Percentiles rank a stretch among this genome's conserved stretches.
Evolutionary conservation across 108 stramenopile species (phyloP).

Genomic region (Hondaea fermentalgiana): DNA sequence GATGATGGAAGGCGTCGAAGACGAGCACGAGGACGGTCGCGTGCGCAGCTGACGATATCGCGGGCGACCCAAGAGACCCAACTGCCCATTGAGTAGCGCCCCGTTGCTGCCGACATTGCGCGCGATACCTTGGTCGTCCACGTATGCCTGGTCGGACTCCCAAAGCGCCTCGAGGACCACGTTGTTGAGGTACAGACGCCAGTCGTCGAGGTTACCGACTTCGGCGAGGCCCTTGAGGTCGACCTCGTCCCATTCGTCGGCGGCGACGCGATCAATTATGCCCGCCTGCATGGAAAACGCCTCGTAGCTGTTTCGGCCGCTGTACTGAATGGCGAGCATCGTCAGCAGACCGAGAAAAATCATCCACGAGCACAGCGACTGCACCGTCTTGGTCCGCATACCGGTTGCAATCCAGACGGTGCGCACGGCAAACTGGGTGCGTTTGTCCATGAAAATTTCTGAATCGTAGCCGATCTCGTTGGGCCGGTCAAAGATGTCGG

Average conservation of each 20-base stretch:
- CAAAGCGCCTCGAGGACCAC: not conserved
- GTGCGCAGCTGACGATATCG: not conserved
- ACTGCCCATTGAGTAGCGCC: not conserved
- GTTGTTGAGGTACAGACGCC: not conserved
- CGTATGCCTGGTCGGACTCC: not conserved
- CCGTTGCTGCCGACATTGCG: not conserved
- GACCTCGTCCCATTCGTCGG: not conserved
- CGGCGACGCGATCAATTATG: not conserved
- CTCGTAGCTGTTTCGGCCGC: not conserved
- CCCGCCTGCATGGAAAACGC: conserved; percentile 5
- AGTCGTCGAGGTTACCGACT: not conserved
- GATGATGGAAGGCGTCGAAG: not conserved
- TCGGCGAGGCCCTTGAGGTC: not conserved
- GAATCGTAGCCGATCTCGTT: conserved; percentile 12
- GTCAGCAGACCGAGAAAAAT: not conserved
- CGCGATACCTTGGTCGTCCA: not conserved
- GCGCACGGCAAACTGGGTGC: not conserved
- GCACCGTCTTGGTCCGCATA: not conserved
- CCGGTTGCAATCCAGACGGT: not conserved
- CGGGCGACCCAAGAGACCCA: not conserved
- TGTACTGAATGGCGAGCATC: not conserved
- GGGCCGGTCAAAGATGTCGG: not conserved
- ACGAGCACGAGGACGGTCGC: not conserved
- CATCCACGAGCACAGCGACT: not conserved
- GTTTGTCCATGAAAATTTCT: conserved; percentile 5